Percentiles rank a stretch among this genome's conserved stretches.
Evolutionary conservation across 768 basidiomycete species (phyloP).

Genomic region (Pisolithus sp.): DNA sequence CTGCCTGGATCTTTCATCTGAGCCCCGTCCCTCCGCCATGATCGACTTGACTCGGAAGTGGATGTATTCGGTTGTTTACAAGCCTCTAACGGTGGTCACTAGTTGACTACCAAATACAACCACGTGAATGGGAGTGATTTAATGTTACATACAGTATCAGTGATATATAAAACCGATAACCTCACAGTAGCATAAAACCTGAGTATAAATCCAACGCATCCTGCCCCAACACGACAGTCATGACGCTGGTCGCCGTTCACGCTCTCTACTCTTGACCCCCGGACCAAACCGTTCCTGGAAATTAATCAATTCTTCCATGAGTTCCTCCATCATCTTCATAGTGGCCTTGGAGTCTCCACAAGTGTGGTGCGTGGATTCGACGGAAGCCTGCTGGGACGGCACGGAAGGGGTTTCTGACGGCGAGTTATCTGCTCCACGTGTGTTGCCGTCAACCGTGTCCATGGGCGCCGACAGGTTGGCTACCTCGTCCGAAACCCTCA

Average conservation of each 20-base stretch:
- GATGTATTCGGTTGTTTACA: slow-evolving; percentile 16
- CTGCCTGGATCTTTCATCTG: not conserved
- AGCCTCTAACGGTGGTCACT: too few species aligned
- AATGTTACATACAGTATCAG: slow-evolving; percentile 3
- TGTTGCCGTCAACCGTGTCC: slow-evolving; percentile 11
- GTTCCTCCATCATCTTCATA: slow-evolving; percentile 83
- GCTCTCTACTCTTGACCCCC: slow-evolving; percentile 44
- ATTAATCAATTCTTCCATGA: slow-evolving; percentile 82
- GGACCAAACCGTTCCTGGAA: slow-evolving; percentile 88
- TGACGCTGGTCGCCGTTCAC: slow-evolving; percentile 41
- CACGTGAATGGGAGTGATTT: not conserved
- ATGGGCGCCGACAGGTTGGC: slow-evolving; percentile 7
- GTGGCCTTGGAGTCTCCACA: slow-evolving; percentile 30
- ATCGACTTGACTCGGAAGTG: not conserved
- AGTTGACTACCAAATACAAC: too few species aligned
- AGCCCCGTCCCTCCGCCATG: slow-evolving; percentile 7
- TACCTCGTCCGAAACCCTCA: slow-evolving; percentile 8
- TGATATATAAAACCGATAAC: not conserved
- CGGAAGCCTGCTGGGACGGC: slow-evolving; percentile 5
- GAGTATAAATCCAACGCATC: too few species aligned
- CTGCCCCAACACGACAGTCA: slow-evolving; percentile 8
- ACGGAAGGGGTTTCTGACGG: slow-evolving; percentile 8
- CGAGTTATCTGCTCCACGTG: slow-evolving; percentile 21
- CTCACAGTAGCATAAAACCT: too few species aligned
- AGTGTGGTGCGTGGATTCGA: slow-evolving; percentile 4